phyloP scores from a whole-genome alignment of 2,329 filamentous ascomycete species.

The Calycina marina region DNA sequence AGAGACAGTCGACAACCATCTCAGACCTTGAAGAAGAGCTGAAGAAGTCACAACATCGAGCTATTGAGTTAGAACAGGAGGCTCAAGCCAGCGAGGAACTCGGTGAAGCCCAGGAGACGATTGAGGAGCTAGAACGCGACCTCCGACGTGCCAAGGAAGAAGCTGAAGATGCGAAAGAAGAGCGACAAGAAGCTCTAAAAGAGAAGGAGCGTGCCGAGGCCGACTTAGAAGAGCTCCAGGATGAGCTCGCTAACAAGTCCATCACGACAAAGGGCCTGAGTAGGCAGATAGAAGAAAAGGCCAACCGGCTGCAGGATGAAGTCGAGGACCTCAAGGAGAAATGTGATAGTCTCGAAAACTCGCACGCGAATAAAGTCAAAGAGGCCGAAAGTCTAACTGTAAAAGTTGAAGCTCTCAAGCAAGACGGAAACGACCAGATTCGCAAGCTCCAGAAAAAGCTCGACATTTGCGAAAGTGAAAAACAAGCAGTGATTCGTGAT shows the following conservation, averaged over 20 bases:
- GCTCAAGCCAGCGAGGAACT: constrained; percentile 33
- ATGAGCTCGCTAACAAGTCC: constrained; percentile 68
- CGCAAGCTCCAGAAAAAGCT: constrained; percentile 26
- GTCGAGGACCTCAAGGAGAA: constrained; percentile 36
- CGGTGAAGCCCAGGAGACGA: constrained; percentile 25
- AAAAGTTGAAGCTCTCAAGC: constrained; percentile 25
- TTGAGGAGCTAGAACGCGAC: constrained; percentile 41
- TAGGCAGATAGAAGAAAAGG: constrained; percentile 60
- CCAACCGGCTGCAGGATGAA: constrained; percentile 50
- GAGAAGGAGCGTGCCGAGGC: constrained; percentile 43
- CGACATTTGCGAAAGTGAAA: constrained; percentile 27
- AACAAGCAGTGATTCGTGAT: constrained; percentile 19
- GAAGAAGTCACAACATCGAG: constrained; percentile 37
- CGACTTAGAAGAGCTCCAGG: constrained; percentile 52
- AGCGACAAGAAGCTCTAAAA: constrained; percentile 35
- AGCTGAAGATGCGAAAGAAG: constrained; percentile 38
- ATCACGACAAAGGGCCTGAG: constrained; percentile 60
- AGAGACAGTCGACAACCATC: constrained; percentile 36
- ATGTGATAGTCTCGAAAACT: constrained; percentile 26
- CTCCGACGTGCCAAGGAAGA: constrained; percentile 38
- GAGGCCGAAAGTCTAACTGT: constrained; percentile 27
- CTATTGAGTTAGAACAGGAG: constrained; percentile 41
- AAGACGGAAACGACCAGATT: constrained; percentile 18
- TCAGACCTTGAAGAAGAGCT: constrained; percentile 43
- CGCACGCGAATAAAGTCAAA: constrained; percentile 29